These are phyloP conservation scores for Xylaria scruposa DNA, from an alignment of 495 filamentous ascomycete genomes.

Conservation along the genomic window DNA sequence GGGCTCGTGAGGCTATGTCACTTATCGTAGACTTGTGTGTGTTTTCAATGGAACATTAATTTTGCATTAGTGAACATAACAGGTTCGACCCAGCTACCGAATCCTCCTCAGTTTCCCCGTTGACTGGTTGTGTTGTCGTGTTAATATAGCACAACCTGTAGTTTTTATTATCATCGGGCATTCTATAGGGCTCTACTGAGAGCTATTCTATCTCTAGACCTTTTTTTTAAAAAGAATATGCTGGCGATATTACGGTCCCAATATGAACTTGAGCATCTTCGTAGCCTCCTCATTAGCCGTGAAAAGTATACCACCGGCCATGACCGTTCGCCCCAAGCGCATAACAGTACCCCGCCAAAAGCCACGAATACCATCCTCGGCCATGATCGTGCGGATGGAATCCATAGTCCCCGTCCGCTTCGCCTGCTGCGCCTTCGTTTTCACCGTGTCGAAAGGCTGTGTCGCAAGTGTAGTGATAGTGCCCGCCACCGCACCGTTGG, in stretches of 20 bases:
- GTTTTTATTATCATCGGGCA: not conserved
- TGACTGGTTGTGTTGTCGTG: not conserved
- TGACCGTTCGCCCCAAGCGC: constrained; percentile 66
- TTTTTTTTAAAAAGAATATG: not conserved
- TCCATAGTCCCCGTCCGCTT: constrained; percentile 59
- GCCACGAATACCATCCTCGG: constrained; percentile 62
- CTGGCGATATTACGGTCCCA: not conserved
- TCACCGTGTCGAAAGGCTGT: constrained; percentile 72
- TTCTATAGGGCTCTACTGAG: not conserved
- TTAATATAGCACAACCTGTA: not conserved
- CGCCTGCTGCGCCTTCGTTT: constrained; percentile 67
- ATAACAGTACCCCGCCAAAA: constrained; percentile 75
- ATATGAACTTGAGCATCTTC: constrained; percentile 29
- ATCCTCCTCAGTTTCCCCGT: not conserved
- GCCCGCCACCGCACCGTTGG: constrained; percentile 66
- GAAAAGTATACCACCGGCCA: constrained; percentile 71
- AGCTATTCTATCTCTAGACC: constrained; percentile 5
- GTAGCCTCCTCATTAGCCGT: constrained; percentile 64
- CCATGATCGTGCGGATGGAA: constrained; percentile 57
- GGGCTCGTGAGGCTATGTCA: not conserved
- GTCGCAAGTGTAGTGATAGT: constrained; percentile 66
- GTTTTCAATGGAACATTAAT: not conserved
- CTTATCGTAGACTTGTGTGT: not conserved
- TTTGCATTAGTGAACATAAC: not conserved
- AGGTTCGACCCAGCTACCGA: not conserved